A percentile compares a stretch with the other conserved stretches of the same genome.
Conservation (phyloP, 345 rosid species). For the Populus ilicifolia region DNA sequence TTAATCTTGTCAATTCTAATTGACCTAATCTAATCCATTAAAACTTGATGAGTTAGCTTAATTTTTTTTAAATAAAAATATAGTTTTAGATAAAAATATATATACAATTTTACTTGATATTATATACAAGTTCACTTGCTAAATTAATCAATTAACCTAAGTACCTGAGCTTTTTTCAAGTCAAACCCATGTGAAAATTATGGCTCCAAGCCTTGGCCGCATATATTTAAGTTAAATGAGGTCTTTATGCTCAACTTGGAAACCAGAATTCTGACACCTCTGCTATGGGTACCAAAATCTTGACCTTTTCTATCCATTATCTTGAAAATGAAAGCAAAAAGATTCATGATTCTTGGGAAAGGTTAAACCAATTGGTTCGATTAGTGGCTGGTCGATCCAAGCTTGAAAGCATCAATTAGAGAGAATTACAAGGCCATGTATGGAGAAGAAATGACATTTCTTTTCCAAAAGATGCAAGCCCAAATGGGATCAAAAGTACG, state of each 20-base stretch:
- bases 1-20: too few species aligned
- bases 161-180: too few species aligned
- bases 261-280: neutral
- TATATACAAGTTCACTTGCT: too few species aligned
- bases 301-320: constrained; percentile 17
- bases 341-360: constrained; percentile 46
- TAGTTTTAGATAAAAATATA: too few species aligned
- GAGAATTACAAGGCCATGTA: constrained; percentile 40
- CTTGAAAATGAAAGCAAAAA: constrained; percentile 48
- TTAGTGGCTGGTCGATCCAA: constrained; percentile 34
- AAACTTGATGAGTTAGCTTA: too few species aligned
- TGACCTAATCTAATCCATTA: too few species aligned
- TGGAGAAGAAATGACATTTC: constrained; percentile 36
- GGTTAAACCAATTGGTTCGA: constrained; percentile 20
- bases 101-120: too few species aligned
- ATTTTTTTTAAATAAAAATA: too few species aligned
- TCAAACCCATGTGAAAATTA: too few species aligned
- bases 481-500: constrained; percentile 13
- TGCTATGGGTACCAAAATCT: constrained; percentile 35
- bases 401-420: constrained; percentile 32
- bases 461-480: constrained; percentile 12
- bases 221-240: neutral
- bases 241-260: neutral
- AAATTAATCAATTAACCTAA: too few species aligned
- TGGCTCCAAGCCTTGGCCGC: constrained; percentile 18